A percentile compares a stretch with the other conserved stretches of the same genome.
Evolutionary conservation across 768 basidiomycete genomes (phyloP).

Genomic region (Dentipellis fragilis): DNA sequence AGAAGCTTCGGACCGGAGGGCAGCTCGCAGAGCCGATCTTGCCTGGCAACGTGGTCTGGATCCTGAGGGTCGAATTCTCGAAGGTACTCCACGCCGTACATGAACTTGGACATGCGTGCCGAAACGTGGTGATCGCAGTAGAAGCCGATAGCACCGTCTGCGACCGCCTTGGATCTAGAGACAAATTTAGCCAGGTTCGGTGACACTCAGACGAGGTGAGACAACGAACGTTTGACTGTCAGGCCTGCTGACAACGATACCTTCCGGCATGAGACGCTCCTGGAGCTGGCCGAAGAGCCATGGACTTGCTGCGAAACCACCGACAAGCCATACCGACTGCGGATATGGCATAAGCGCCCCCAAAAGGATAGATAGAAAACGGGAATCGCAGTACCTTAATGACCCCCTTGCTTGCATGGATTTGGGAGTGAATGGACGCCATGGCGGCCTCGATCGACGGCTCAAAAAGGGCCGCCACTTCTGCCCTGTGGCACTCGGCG

Average conservation of each 20-base stretch:
- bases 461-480: constrained; percentile 68
- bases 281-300: constrained; percentile 73
- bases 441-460: constrained; percentile 71
- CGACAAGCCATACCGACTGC: constrained; percentile 76
- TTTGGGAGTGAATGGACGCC: constrained; percentile 57
- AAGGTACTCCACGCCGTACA: constrained; percentile 77
- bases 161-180: constrained; percentile 73
- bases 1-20: constrained; percentile 71
- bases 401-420: constrained; percentile 55
- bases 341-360: neutral
- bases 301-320: constrained; percentile 75
- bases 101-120: constrained; percentile 66
- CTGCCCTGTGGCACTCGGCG: constrained; percentile 18
- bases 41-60: constrained; percentile 54
- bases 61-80: constrained; percentile 57
- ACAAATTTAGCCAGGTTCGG: constrained; percentile 1
- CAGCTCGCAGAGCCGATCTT: constrained; percentile 59
- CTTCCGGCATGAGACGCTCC: constrained; percentile 46
- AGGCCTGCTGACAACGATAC: constrained; percentile 59
- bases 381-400: constrained; percentile 39
- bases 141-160: constrained; percentile 77
- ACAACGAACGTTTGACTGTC: constrained; percentile 61
- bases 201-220: neutral
- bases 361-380: neutral
- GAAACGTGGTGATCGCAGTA: constrained; percentile 81